phyloP scores from a whole-genome alignment of 2,329 filamentous ascomycete genomes.

The Aureobasidium sp. region DNA sequence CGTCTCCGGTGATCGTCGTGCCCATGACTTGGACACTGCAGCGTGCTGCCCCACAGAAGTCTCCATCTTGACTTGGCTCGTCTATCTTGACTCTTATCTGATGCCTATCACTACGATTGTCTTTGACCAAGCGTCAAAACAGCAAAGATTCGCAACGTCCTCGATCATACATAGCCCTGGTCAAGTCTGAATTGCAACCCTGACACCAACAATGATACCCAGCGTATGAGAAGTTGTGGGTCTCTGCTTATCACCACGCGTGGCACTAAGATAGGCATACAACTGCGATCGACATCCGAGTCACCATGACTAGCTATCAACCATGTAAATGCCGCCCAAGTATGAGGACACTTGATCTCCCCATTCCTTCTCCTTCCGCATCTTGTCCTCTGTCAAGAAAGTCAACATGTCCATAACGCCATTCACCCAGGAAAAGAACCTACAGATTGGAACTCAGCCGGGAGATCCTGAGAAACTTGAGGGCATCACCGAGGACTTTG shows the following conservation, averaged over 20 bases:
- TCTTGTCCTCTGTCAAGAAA: not conserved
- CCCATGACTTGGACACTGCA: no score
- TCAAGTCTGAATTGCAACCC: not conserved
- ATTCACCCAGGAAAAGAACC: not conserved
- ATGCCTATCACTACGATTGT: no score
- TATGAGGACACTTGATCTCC: not conserved
- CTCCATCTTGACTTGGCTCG: no score
- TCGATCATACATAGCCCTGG: not conserved
- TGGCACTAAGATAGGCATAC: not conserved
- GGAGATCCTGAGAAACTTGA: conserved; percentile 38
- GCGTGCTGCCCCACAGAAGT: no score
- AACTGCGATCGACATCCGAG: not conserved
- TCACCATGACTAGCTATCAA: not conserved
- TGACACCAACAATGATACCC: not conserved
- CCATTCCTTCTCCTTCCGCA: no score
- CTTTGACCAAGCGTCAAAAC: not conserved
- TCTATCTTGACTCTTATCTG: no score
- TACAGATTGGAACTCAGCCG: not conserved
- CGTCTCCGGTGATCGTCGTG: no score
- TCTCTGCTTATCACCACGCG: conserved; percentile 2
- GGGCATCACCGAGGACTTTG: conserved; percentile 38
- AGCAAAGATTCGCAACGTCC: not conserved
- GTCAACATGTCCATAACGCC: not conserved
- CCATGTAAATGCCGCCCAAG: not conserved
- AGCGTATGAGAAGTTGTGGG: not conserved